These are phyloP conservation scores for Nowakowskiella sp. DNA, from an alignment of 192 early-diverging fungal genomes.

Conservation along the genomic window DNA sequence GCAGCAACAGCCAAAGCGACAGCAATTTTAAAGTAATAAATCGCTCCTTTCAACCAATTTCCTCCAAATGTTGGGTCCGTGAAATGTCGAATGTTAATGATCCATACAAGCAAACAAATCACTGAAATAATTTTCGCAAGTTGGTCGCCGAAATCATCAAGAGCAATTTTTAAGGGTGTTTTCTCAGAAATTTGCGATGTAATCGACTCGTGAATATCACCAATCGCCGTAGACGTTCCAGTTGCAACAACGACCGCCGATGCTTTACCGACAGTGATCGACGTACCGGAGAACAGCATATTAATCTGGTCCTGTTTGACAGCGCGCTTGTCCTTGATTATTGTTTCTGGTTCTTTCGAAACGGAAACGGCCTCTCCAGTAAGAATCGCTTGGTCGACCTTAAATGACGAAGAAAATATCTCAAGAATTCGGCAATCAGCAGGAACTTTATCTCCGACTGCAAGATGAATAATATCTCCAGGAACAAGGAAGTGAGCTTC, in stretches of 20 bases:
- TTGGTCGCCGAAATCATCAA: constrained; percentile 85
- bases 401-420: constrained; percentile 79
- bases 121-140: constrained; percentile 62
- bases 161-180: constrained; percentile 89
- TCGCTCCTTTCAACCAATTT: constrained; percentile 84
- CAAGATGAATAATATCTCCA: constrained; percentile 89
- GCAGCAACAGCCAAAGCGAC: constrained; percentile 97
- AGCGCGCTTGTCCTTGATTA: constrained; percentile 53
- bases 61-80: constrained; percentile 62
- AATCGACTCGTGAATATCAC: constrained; percentile 86
- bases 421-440: constrained; percentile 83
- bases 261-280: constrained; percentile 87
- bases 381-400: constrained; percentile 88
- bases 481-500: constrained; percentile 78
- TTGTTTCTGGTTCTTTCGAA: constrained; percentile 59
- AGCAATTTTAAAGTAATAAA: constrained; percentile 99
- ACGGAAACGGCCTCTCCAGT: constrained; percentile 95
- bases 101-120: constrained; percentile 92
- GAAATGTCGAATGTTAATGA: constrained; percentile 97
- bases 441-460: constrained; percentile 93
- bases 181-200: constrained; percentile 76
- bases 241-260: constrained; percentile 80
- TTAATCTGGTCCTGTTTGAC: constrained; percentile 97
- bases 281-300: constrained; percentile 95
- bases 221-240: constrained; percentile 85